Base-by-base conservation (phyloP, 2,329 filamentous ascomycete genomes). In the Leptographium procerum region DNA sequence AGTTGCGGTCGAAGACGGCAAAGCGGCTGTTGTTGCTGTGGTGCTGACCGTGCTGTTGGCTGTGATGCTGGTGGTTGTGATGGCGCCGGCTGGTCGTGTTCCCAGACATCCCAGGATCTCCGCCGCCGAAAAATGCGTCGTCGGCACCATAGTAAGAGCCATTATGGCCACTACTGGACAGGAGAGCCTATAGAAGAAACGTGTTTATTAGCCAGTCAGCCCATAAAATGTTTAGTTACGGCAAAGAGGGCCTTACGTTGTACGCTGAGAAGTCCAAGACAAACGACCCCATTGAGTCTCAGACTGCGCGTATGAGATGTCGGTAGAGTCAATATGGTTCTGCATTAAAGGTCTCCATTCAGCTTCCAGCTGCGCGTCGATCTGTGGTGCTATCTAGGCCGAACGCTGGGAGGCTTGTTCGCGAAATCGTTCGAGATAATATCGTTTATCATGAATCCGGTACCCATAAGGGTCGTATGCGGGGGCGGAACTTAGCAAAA, bases 1-100 rank as follows among this genome's bases (percentile, higher is more conserved):
- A 77, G 29, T 85, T 79, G 64, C 80, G 74, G 68, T 84, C 75
- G 61, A 81, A 71, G 59, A 78, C 64, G 62, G 78, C 75, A 29
- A 28, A 51, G 22, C 57, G 57, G 31, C 57, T 75, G 70, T 59
- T 59, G 16, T 55, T 51, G 24, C 53, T 34, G n/a, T 56, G 24
- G 47, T 57, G 56, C 43, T 54, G 51, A 24, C 36, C 26, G 29
- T 56, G 52, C 28, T 58, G 58, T 57, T 14, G 60, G 24, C n/a
- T 34, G 16, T 55, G 61, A 56, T 31, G 59, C 59, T 14, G 58
- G 59, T 13, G 55, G 9, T 58, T 58, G n/a, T 58, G 63, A 60
- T 67, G 68, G 54, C 34, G 51, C 24, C 34, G 29, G 51, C 31
- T 11, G 56, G n/a, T 16, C 4, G 19, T 16, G 36, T 45, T 34